Conservation (phyloP, 768 basidiomycete species). For the Tricholoma saponaceum region DNA sequence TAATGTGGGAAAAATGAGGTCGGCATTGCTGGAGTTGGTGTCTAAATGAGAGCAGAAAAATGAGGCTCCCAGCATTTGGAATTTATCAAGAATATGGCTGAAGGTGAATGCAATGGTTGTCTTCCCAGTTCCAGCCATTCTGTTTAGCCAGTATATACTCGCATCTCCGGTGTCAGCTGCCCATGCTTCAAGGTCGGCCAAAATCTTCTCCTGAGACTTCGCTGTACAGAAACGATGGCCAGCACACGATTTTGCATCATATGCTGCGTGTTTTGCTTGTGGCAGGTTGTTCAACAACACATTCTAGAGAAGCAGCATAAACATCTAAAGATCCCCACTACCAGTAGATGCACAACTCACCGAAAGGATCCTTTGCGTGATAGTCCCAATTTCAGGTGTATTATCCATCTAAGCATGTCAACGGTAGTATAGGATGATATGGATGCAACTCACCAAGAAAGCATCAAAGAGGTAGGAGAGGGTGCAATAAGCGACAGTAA, state of each 20-base stretch:
- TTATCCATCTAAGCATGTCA: neutral
- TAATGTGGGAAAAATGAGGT: neutral
- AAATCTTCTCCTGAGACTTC: neutral
- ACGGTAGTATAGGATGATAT: neutral
- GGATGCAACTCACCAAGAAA: neutral
- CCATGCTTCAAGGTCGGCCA: neutral
- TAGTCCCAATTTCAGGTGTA: neutral
- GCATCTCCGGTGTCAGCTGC: neutral
- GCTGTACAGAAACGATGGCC: neutral
- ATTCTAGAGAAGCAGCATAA: neutral
- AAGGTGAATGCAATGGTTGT: neutral
- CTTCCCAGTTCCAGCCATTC: neutral
- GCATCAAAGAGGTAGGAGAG: neutral
- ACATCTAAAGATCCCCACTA: neutral
- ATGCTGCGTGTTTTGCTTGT: neutral
- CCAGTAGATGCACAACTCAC: neutral
- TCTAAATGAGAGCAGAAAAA: neutral
- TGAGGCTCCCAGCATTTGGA: neutral
- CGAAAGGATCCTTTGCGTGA: neutral
- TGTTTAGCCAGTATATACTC: neutral
- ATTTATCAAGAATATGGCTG: neutral
- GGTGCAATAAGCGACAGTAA: neutral
- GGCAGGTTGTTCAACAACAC: neutral
- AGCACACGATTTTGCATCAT: neutral
- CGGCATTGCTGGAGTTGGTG: neutral